Percentiles rank a stretch among this genome's conserved stretches.
Evolutionary conservation across 371 early-diverging fungal genomes (phyloP).

Genomic region (Catenaria anguillulae): DNA sequence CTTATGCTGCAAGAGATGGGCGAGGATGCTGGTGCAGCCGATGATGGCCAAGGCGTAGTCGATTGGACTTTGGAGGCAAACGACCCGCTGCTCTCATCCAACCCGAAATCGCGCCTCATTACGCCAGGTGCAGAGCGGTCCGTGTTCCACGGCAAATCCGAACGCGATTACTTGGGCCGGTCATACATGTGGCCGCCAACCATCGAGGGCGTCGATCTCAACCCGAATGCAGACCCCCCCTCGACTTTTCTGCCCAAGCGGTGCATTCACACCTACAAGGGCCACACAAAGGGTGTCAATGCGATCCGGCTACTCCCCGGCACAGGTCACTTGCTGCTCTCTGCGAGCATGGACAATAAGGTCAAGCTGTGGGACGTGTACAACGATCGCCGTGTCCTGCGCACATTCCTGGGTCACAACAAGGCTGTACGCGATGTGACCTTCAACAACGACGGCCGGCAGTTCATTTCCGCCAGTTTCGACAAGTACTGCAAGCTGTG

Average conservation of each 20-base stretch:
- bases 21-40: background rate
- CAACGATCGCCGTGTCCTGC: slow-evolving; percentile 61
- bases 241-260: slow-evolving; percentile 78
- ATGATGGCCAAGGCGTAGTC: no score
- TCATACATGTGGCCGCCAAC: slow-evolving; percentile 88
- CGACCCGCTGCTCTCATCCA: background rate
- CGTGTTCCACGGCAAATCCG: slow-evolving; percentile 35
- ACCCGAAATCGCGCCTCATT: slow-evolving; percentile 3
- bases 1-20: background rate
- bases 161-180: slow-evolving; percentile 77
- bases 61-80: background rate
- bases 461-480: slow-evolving; percentile 76
- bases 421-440: slow-evolving; percentile 82
- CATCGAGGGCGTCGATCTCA: slow-evolving; percentile 52
- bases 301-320: slow-evolving; percentile 78
- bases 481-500: slow-evolving; percentile 85
- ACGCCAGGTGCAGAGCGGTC: slow-evolving; percentile 15
- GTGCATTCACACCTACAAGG: slow-evolving; percentile 78
- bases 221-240: slow-evolving; percentile 49
- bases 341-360: slow-evolving; percentile 80
- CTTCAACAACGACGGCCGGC: slow-evolving; percentile 72
- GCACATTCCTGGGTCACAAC: slow-evolving; percentile 78
- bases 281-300: slow-evolving; percentile 83
- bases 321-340: slow-evolving; percentile 77
- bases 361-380: slow-evolving; percentile 80